Conservation (phyloP, 2,329 filamentous ascomycete species). For the Tolypocladium ophioglossoides region DNA sequence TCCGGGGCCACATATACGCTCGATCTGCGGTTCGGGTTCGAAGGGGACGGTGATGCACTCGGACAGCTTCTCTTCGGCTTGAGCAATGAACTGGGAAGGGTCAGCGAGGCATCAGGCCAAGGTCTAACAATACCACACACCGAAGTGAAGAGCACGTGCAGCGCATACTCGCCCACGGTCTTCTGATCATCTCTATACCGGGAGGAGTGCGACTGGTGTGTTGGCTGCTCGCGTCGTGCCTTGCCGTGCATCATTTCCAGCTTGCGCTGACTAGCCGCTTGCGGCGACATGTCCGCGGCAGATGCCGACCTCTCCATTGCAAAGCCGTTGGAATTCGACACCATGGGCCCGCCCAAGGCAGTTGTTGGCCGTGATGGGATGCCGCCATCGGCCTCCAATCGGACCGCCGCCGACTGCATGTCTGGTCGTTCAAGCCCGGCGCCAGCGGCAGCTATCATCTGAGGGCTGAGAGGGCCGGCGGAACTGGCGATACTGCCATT, state of each 20-base stretch:
- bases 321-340: slow-evolving; percentile 9
- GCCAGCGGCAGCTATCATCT: slow-evolving; percentile 65
- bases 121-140: slow-evolving; percentile 32
- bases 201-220: slow-evolving; percentile 68
- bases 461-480: slow-evolving; percentile 77
- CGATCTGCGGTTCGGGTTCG: slow-evolving; percentile 74
- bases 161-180: slow-evolving; percentile 93
- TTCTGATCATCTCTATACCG: slow-evolving; percentile 67
- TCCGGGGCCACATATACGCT: slow-evolving; percentile 81
- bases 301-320: slow-evolving; percentile 36
- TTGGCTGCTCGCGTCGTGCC: slow-evolving; percentile 59
- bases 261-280: slow-evolving; percentile 38
- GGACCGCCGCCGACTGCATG: slow-evolving; percentile 32
- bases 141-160: slow-evolving; percentile 93
- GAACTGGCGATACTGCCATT: slow-evolving; percentile 80
- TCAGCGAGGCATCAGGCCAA: slow-evolving; percentile 4
- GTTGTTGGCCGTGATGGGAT: slow-evolving; percentile 33
- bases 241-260: slow-evolving; percentile 55
- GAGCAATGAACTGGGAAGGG: slow-evolving; percentile 64
- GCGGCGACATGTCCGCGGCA: slow-evolving; percentile 31
- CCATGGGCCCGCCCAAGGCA: slow-evolving; percentile 31
- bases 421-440: slow-evolving; percentile 44
- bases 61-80: slow-evolving; percentile 93
- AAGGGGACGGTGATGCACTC: slow-evolving; percentile 73
- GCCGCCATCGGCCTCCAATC: slow-evolving; percentile 32